Base-by-base conservation (phyloP, 2,329 filamentous ascomycete species). In the Hymenoscyphus scutula region DNA sequence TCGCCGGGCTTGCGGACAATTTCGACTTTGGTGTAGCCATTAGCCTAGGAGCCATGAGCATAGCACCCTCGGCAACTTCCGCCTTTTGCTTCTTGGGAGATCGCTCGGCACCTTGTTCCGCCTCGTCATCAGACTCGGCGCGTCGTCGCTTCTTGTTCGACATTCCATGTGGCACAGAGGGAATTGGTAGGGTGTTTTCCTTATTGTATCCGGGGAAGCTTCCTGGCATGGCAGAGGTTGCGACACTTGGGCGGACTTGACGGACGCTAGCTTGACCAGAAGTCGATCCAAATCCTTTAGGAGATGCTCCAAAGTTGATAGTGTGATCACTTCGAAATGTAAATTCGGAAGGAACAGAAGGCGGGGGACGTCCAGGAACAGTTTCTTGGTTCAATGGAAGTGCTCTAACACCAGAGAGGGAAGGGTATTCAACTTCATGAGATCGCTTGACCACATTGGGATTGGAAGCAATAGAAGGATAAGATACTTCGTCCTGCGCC, bases 281-380 rank as follows among this genome's bases (percentile, higher is more conserved):
- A 29, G 81, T 82, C 8, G 78, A 77, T 45, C 86, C 85, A 66
- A 88, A 88, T 3, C 81, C 82, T 38, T 77, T 74, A 0, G 80
- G 54, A 38, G 76, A 74, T 34, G 76, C 74, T 41, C 78, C 80
- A 67, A 89, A 87, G 62, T 79, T 76, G 69, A 89, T 88, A 1
- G 85, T 88, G 67, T 86, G 84, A 65, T 88, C 86, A 68, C 81
- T 86, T 54, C 86, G 84, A 77, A 89, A 89, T 0, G 84, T 86
- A 68, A 89, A 89, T 0, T 81, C 83, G 19, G 85, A 81, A 2
- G 86, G 81, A 5, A 79, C 77, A 1, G 82, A 79, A 0, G 68
- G 67, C 30, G 67, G 67, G 57, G 60, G 67, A 8, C 56, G 59
- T 19, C 51, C 59, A 29, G 59, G 53, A 58, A 60, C 55, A 58